Evolutionary conservation across 2,329 filamentous ascomycete species (phyloP), one percentile per base, ranked within the genome.

Genomic region (Torrubiella hemipterigena): DNA sequence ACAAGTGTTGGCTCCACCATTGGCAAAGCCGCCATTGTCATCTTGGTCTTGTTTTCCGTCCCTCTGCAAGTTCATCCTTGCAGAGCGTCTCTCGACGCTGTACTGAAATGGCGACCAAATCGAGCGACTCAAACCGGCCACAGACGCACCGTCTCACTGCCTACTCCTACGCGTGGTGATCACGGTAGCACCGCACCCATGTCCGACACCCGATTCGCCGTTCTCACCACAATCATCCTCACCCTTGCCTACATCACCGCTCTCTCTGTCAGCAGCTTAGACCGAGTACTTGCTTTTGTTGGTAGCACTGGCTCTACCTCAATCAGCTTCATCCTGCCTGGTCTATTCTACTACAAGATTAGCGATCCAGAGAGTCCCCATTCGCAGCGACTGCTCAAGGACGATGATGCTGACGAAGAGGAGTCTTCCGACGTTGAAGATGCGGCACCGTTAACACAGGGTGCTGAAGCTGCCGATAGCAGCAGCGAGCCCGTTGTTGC

Each of bases 321-420:
- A 38, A 98, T 98, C 46, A 93, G 84, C 38, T 98, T 98, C 52
- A 96, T 98, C 42, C 68, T 98, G 1, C 91, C 91, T 0, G 91
- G 91, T 0, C 59, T 98, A 4, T 98, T 98, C 55, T 98, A 96
- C 57, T 98, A 96, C 61, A 96, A 96, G 58, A 96, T 98, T 37
- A 93, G 85, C 10, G 77, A 84, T 16, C 91, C 91, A 0, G 81
- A 94, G 33, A 89, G 83, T 27, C 70, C 78, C 17, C 76, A 89
- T 39, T 86, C 95, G 45, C 89, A 94, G 51, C 74, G 81, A 11
- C 63, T 96, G 8, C 64, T 85, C 39, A 96, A 96, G 53, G 91
- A 96, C 45, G 83, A 89, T 40, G 76, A 77, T n/a, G 65, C 71
- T 22, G 79, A 81, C 29, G 55, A 52, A 0, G 52, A 47, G 5